Evolutionary conservation across 1,139 yeast species (phyloP), one percentile per base, ranked within the genome.

Genomic region (Geotrichum carabidarum): DNA sequence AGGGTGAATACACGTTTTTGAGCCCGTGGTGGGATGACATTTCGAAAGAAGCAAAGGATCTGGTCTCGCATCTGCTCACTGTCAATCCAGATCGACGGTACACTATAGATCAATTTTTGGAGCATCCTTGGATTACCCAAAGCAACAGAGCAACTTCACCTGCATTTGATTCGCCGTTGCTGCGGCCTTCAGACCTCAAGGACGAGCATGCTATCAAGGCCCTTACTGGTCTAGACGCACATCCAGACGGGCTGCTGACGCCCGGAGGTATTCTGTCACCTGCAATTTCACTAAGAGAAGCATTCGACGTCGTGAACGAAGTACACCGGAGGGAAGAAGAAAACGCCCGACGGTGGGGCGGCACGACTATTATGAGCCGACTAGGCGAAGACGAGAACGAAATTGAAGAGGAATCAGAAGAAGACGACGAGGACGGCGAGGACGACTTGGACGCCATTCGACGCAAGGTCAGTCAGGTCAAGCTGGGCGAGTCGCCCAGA

Each of bases 11-110:
- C 68, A 84, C 86, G n/a, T 91, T 90, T 68, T 74, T 91, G 56
- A 75, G 82, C 56, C 98, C 98, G 0, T 91, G 98, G 98, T 91
- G 98, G 98, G 97, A 91, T 69, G 97, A 91, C 63, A 86, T 91
- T 43, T 80, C 88, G 57, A 68, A 65, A 44, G 88, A 85, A 18
- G 98, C 96, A 7, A 89, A 89, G 69, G 75, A 79, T 63, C 83
- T 95, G 70, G 96, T 91, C 8, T 71, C 81, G 4, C 82, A 78
- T 64, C 75, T 91, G 56, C 74, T 91, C 54, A 89, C 95, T 1
- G 96, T 90, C 32, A 88, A 90, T 67, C 96, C 96, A 1, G 71
- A 74, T 15, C 75, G 78, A 56, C 78, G 98, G 61, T 90, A 88
- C 68, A 82, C 87, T 6, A 85, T 89, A 58, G 84, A 84, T 54